Evolutionary conservation across 371 early-diverging fungal genomes (phyloP), one percentile per base, ranked within the genome.

Genomic region (Rhizomucor pusillus): DNA sequence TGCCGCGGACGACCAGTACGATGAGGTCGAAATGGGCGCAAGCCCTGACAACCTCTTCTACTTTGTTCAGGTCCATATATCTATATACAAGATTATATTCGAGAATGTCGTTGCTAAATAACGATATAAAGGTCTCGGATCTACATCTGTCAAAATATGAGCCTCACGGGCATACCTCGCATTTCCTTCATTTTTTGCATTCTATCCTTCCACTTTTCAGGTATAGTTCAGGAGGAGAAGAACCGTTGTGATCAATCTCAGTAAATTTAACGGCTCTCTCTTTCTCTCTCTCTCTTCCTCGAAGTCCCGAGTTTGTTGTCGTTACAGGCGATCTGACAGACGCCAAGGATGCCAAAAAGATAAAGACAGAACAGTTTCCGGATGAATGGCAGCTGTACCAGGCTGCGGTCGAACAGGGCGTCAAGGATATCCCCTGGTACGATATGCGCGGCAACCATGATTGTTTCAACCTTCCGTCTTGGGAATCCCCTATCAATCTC

Each of bases 381-480:
- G 90, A 88, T 41, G 95, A 95, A 71, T 94, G 94, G 95, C 24
- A 59, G 40, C 81, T 89, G 0, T 94, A 94, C 61, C 67, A 80
- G 18, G 56, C 58, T 5, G 75, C 86, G 0, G 73, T 93, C 14
- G 73, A 86, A 47, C 74, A 81, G 54, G 61, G 72, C 2, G 72
- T 69, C 6, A 65, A 71, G 12, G 51, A 50, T 14, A 59, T 66
- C 24, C 65, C 63, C 57, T 94, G 89, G 85, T 89, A 84, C 66
- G 96, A 95, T 67, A 80, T 89, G 63, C 80, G 95, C 18, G 96
- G 91, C 5, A 89, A 91, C 58, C 91, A 92, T 62, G 92, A 92
- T 55, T 87, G 87, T 61, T 94, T 92, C 67, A 81, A 93, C 62
- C 81, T 92, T 5, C 80, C 78, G 14, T 77, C 73, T 12, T 85